A percentile compares a stretch with the other conserved stretches of the same genome.
Conservation (phyloP, 164 flowering plant species). For the Protea cynaroides region DNA sequence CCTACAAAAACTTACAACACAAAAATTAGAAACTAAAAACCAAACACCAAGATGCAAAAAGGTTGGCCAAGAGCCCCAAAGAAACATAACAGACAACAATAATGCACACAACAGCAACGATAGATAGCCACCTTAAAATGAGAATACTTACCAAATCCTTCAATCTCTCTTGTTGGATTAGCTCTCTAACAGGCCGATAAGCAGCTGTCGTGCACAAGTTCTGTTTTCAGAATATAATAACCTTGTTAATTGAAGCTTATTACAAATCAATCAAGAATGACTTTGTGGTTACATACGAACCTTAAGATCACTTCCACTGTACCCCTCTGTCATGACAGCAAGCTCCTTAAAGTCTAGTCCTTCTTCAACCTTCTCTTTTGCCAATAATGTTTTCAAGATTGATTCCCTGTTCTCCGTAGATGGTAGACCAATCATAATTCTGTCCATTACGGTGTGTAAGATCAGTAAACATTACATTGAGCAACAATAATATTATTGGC, state of each 20-base stretch:
- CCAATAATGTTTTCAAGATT: conserved; percentile 66
- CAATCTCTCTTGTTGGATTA: conserved; percentile 72
- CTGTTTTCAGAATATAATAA: conserved; percentile 38
- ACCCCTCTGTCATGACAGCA: conserved; percentile 91
- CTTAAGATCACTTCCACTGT: conserved; percentile 93
- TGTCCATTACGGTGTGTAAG: conserved; percentile 20
- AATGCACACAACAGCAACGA: background rate
- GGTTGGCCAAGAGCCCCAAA: no score
- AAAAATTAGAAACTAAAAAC: background rate
- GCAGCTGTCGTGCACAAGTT: conserved; percentile 92
- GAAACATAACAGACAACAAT: background rate
- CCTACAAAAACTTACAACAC: conserved; percentile 28
- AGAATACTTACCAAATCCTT: conserved; percentile 59
- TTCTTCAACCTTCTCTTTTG: conserved; percentile 68
- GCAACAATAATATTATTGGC: background rate
- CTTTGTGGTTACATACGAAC: conserved; percentile 24
- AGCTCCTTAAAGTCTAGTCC: conserved; percentile 73
- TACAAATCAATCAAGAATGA: background rate
- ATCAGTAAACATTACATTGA: background rate
- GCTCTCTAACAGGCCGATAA: conserved; percentile 89
- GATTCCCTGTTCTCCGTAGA: conserved; percentile 61
- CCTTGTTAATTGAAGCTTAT: conserved; percentile 8
- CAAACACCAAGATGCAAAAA: no score
- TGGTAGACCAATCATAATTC: conserved; percentile 92
- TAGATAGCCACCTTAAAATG: background rate